Base-by-base conservation (phyloP, 371 early-diverging fungal species). In the Apophysomyces trapeziformis region DNA sequence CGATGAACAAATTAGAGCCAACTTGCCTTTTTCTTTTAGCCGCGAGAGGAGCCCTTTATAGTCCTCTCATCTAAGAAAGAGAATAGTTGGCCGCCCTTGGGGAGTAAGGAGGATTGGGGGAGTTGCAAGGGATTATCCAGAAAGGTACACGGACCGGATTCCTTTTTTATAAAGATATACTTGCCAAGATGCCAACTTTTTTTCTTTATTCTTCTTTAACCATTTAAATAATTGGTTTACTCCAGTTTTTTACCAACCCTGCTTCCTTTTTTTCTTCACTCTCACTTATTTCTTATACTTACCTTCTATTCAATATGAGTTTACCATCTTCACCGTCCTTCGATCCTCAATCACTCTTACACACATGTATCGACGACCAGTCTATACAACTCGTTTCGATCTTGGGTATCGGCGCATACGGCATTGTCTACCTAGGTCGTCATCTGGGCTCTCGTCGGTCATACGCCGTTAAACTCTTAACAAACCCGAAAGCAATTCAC, bases 331-430 rank as follows among this genome's bases (percentile, higher is more conserved):
- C 54, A 5, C 21, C 54, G 1, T 50, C 54, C 9, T 50, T 50
- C 21, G 54, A 50, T 50, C 54, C 54, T 21, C 54, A 50, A 21
- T 50, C 54, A 21, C 21, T 50, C 7, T 21, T 50, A 11, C 54
- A 63, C 38, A 56, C 36, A 16, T 56, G 26, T 57, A 63, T 63
- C 39, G 64, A 63, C 26, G 38, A 57, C 35, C 38, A 57, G 8
- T 37, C 56, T 16, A 63, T 63, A 38, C 37, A 56, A 12, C 57
- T 63, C 18, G 36, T 36, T 38, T 63, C 64, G 1, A 54, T 63
- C 64, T 35, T 63, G 11, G 64, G 64, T 6, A 57, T 63, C 16
- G 64, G 64, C 32, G 64, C 64, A 18, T 63, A 63, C 56, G 64
- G 64, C 32, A 56, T 63, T 9, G 64, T 63, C 12, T 63, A 63